Conservation (phyloP, 441 rosid genomes). For the Populus hybrid region DNA sequence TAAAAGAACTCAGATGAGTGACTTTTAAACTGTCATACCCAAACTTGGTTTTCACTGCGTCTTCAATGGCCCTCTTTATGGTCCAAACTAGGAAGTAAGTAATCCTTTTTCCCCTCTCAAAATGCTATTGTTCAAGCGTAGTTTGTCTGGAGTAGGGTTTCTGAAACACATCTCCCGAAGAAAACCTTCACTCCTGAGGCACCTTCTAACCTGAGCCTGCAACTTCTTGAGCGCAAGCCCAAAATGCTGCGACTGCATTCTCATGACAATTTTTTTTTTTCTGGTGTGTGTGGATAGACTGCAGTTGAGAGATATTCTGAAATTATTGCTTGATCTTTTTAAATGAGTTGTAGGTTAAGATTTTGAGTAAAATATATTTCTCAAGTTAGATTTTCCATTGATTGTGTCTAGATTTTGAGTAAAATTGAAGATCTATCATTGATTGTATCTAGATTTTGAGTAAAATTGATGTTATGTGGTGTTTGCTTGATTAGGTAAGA, state of each 20-base stretch:
- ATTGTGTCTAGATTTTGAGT: neutral
- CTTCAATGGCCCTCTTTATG: neutral
- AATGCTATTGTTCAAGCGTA: neutral
- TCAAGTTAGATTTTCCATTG: neutral
- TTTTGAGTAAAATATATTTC: neutral
- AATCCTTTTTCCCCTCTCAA: neutral
- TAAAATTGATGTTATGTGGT: neutral
- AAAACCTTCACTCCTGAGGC: neutral
- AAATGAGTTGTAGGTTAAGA: neutral
- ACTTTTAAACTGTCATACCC: too few relatives aligned
- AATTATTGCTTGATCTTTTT: neutral
- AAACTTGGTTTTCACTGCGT: too few relatives aligned
- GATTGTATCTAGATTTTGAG: neutral
- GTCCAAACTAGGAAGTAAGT: too few relatives aligned
- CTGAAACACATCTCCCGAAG: neutral
- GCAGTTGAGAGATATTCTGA: neutral
- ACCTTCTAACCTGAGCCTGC: neutral
- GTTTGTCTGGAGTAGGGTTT: neutral
- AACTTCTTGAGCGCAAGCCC: neutral
- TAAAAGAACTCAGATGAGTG: too few relatives aligned
- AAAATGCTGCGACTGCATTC: neutral
- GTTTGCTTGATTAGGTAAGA: conserved; percentile 57
- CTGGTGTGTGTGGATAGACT: too few relatives aligned
- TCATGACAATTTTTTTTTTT: too few relatives aligned
- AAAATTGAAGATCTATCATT: neutral